These are phyloP conservation scores for Urostyla sp. DNA, from an alignment of 73 alveolate species.

Conservation along the genomic window DNA sequence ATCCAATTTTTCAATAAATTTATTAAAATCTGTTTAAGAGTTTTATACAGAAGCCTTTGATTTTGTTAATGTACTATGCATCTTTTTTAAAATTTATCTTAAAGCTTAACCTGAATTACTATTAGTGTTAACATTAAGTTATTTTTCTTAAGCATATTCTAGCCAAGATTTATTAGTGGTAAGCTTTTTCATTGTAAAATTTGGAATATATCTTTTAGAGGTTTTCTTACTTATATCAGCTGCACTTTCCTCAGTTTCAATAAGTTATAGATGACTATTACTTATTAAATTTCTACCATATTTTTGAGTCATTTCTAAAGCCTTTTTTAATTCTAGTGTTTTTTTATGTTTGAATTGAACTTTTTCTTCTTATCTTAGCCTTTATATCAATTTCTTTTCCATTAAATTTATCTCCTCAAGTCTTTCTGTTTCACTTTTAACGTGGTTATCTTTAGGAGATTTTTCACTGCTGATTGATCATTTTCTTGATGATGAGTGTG, in stretches of 20 bases:
- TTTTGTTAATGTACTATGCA: too few relatives aligned
- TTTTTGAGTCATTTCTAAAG: slow-evolving; percentile 13
- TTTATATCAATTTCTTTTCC: slow-evolving; percentile 1
- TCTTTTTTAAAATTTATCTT: too few relatives aligned
- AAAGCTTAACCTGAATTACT: too few relatives aligned
- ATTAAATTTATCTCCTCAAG: neutral
- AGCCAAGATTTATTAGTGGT: slow-evolving; percentile 33
- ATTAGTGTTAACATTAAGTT: too few relatives aligned
- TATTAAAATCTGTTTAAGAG: too few relatives aligned
- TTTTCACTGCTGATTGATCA: neutral
- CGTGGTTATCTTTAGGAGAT: too few relatives aligned
- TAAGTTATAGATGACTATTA: neutral
- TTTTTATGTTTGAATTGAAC: slow-evolving; percentile 1
- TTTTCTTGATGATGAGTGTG: neutral
- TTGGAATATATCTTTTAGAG: slow-evolving; percentile 9
- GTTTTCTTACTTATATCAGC: neutral
- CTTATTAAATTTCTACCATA: neutral
- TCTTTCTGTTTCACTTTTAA: slow-evolving; percentile 43
- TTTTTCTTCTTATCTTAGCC: neutral
- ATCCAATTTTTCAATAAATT: too few relatives aligned
- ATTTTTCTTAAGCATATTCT: slow-evolving; percentile 38
- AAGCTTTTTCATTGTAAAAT: neutral
- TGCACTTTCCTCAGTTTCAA: neutral
- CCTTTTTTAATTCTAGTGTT: neutral
- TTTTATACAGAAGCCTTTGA: too few relatives aligned